These are phyloP conservation scores for Naumovozyma castellii DNA, from an alignment of 805 yeast species.

Conservation along the genomic window DNA sequence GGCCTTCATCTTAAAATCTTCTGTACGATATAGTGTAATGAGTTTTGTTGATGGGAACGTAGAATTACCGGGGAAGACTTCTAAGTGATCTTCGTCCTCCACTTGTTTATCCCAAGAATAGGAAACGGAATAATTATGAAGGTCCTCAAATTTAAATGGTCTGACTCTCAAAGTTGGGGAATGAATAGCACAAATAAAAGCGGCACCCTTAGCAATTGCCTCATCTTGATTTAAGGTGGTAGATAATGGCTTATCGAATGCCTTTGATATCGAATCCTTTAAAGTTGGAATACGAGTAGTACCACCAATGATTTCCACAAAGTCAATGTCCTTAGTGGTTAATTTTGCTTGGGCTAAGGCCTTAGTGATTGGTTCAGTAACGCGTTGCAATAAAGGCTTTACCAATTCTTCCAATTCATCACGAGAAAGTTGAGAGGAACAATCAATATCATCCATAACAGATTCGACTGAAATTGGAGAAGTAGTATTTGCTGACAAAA, in stretches of 20 bases:
- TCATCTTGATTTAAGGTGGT: slow-evolving; percentile 98
- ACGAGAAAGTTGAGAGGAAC: slow-evolving; percentile 78
- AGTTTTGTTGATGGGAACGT: slow-evolving; percentile 90
- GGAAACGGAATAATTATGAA: slow-evolving; percentile 84
- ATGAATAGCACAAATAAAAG: slow-evolving; percentile 97
- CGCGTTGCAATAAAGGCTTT: slow-evolving; percentile 68
- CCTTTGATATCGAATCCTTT: slow-evolving; percentile 69
- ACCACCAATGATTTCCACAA: slow-evolving; percentile 95
- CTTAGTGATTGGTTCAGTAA: slow-evolving; percentile 64
- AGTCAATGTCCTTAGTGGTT: slow-evolving; percentile 64
- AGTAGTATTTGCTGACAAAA: slow-evolving; percentile 85
- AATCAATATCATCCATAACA: slow-evolving; percentile 95
- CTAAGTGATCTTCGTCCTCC: slow-evolving; percentile 84
- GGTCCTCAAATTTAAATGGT: slow-evolving; percentile 96
- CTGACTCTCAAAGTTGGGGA: slow-evolving; percentile 98
- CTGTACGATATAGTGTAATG: slow-evolving; percentile 85
- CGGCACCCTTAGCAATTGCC: slow-evolving; percentile 98
- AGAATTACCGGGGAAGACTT: slow-evolving; percentile 94
- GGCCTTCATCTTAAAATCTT: slow-evolving; percentile 81
- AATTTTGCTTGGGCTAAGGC: slow-evolving; percentile 79
- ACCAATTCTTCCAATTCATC: slow-evolving; percentile 88
- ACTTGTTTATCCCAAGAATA: slow-evolving; percentile 91
- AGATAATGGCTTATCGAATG: slow-evolving; percentile 78
- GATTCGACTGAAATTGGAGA: slow-evolving; percentile 96
- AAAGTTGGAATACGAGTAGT: slow-evolving; percentile 94